Conservation (phyloP, 2,329 filamentous ascomycete species). For the Pestalotiopsis sp. region DNA sequence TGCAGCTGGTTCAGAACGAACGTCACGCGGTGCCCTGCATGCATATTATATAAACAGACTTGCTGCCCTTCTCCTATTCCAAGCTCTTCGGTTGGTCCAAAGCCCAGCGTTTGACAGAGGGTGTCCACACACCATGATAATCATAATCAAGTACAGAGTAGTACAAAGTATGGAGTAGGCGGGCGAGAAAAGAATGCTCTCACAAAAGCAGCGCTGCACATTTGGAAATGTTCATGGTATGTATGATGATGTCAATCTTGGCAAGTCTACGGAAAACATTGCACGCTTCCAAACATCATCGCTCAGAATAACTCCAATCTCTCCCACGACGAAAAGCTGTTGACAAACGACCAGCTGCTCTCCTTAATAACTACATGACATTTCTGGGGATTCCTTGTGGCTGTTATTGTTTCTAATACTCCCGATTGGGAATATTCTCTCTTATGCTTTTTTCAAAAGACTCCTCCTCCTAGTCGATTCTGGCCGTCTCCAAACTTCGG, state of each 20-base stretch:
- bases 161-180: too few species aligned
- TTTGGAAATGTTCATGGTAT: not conserved
- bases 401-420: not conserved
- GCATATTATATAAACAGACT: not conserved
- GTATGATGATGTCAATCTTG: not conserved
- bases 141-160: too few species aligned
- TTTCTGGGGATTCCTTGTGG: not conserved
- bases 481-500: constrained; percentile 68
- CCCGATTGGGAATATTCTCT: not conserved
- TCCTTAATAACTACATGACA: not conserved
- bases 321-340: not conserved
- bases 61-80: not conserved
- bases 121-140: not conserved
- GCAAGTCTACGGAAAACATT: not conserved
- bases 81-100: not conserved
- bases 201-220: too few species aligned
- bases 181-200: too few species aligned
- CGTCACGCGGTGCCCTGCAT: not conserved
- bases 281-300: not conserved
- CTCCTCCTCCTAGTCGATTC: constrained; percentile 62
- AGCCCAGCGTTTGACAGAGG: not conserved
- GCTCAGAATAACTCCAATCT: not conserved
- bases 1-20: not conserved
- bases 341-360: not conserved
- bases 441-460: not conserved